Evolutionary conservation across 345 rosid genomes (phyloP).

Genomic region (Brassica rapa): DNA sequence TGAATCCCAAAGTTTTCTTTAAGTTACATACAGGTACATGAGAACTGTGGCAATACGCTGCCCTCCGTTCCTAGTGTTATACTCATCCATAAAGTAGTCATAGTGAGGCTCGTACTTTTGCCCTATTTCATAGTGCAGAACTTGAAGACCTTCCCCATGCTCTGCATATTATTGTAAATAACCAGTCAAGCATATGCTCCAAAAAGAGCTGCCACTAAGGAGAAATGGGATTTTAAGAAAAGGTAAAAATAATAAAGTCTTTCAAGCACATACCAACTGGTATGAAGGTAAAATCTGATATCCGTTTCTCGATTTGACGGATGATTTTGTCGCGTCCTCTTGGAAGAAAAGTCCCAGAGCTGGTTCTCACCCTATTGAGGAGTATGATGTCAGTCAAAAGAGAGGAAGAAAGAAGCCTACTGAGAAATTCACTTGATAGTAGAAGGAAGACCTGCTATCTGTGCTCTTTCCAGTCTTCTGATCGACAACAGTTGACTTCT

Average conservation of each 20-base stretch:
- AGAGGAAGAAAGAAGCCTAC: background rate
- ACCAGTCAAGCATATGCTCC: too few species aligned
- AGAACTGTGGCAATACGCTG: conserved; percentile 95
- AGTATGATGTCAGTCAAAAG: conserved; percentile 15
- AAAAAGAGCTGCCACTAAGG: too few species aligned
- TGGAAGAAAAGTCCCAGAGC: conserved; percentile 78
- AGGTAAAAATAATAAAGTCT: background rate
- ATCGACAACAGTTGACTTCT: conserved; percentile 86
- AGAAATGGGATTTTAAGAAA: too few species aligned
- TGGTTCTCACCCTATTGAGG: conserved; percentile 73
- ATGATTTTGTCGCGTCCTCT: conserved; percentile 81
- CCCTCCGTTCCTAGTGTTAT: conserved; percentile 86
- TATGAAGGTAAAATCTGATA: conserved; percentile 84
- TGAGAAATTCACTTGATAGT: background rate
- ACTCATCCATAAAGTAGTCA: conserved; percentile 88
- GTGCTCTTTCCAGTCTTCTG: conserved; percentile 78
- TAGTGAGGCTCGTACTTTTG: conserved; percentile 93
- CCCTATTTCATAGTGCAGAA: conserved; percentile 93
- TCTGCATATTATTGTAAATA: too few species aligned
- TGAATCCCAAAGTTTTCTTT: background rate
- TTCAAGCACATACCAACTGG: conserved; percentile 63
- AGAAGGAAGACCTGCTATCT: conserved; percentile 71
- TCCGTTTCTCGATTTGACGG: conserved; percentile 78
- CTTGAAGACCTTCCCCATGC: conserved; percentile 93
- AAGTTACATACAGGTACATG: conserved; percentile 84